phyloP scores from a whole-genome alignment of 2,329 filamentous ascomycete genomes.

The Aspergillus caelatus region DNA sequence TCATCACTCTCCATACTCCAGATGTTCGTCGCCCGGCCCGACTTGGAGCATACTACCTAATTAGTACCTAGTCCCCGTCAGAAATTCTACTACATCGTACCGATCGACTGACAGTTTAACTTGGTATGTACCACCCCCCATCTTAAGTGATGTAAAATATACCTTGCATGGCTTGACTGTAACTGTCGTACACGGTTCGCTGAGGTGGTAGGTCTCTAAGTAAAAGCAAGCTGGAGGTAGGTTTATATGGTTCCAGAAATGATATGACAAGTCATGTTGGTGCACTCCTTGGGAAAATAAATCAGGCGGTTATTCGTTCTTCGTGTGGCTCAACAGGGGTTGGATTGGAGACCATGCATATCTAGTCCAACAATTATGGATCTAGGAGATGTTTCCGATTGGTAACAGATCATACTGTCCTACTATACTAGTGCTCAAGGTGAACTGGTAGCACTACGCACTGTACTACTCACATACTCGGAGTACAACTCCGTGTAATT shows the following conservation, averaged over 20 bases:
- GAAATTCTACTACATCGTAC: background rate
- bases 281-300: background rate
- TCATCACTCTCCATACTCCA: background rate
- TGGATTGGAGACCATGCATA: background rate
- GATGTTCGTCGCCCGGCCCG: background rate
- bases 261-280: background rate
- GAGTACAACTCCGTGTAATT: background rate
- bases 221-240: background rate
- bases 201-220: background rate
- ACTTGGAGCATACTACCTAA: background rate
- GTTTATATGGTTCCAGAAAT: background rate
- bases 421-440: background rate
- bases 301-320: background rate
- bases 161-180: background rate
- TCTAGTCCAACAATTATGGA: background rate
- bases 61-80: background rate
- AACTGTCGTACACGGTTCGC: background rate
- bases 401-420: background rate
- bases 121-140: background rate
- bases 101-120: background rate
- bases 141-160: background rate
- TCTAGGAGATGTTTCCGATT: background rate
- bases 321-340: background rate
- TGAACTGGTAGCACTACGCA: background rate
- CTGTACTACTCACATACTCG: background rate